These are phyloP conservation scores for Penicillium sp. DNA, from an alignment of 2,329 filamentous ascomycete species.

Conservation along the genomic window DNA sequence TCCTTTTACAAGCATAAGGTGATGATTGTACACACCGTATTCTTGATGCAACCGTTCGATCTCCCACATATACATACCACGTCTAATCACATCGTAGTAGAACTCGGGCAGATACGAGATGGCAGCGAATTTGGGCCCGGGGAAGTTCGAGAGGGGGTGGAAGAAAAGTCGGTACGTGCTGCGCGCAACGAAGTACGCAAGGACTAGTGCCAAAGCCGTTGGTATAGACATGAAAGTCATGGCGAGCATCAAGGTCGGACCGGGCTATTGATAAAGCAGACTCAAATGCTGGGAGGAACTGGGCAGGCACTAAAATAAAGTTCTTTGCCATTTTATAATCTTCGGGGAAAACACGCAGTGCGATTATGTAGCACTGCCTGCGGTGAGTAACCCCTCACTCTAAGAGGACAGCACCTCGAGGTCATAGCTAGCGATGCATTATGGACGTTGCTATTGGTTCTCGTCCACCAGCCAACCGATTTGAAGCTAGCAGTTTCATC, in stretches of 20 bases:
- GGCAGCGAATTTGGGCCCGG: background rate
- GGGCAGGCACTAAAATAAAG: no score
- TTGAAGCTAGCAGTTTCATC: background rate
- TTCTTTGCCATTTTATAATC: no score
- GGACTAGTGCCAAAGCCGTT: background rate
- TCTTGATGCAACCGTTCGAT: background rate
- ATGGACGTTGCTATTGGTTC: background rate
- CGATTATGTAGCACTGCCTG: background rate
- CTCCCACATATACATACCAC: slow-evolving; percentile 5
- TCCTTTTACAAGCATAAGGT: background rate
- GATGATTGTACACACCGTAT: background rate
- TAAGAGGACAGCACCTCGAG: background rate
- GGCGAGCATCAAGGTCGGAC: background rate
- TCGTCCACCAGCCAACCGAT: background rate
- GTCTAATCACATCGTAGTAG: background rate
- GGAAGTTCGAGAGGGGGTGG: background rate
- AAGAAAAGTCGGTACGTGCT: background rate
- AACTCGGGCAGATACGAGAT: background rate
- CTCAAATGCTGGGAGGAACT: no score
- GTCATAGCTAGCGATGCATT: background rate
- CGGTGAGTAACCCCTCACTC: background rate
- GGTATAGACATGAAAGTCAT: background rate
- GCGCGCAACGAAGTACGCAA: background rate
- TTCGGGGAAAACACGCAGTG: background rate
- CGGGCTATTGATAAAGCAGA: background rate